Evolutionary conservation across 805 yeast species (phyloP).

Genomic region (Candida nanaspora): DNA sequence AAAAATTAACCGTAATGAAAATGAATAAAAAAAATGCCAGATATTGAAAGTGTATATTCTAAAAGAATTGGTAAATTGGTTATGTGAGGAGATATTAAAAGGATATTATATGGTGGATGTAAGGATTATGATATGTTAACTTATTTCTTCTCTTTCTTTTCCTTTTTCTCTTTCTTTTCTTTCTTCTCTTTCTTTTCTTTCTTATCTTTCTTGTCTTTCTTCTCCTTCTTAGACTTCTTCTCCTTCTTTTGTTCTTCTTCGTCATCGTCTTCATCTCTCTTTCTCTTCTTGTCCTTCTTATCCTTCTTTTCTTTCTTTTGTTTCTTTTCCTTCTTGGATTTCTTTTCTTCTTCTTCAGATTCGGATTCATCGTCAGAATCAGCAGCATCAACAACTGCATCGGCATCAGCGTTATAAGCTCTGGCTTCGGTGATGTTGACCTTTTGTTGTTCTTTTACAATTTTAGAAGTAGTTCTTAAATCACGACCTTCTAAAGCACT

Average conservation of each 20-base stretch:
- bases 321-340: slow-evolving; percentile 18
- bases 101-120: neutral
- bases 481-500: slow-evolving; percentile 97
- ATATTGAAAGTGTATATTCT: neutral
- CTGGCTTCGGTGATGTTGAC: slow-evolving; percentile 77
- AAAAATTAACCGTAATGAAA: neutral
- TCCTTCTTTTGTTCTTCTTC: slow-evolving; percentile 14
- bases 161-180: slow-evolving; percentile 16
- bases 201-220: slow-evolving; percentile 25
- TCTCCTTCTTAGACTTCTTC: slow-evolving; percentile 23
- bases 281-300: slow-evolving; percentile 16
- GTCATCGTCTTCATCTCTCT: slow-evolving; percentile 13
- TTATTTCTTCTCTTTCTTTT: slow-evolving; percentile 14
- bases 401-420: slow-evolving; percentile 95
- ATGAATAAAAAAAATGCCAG: neutral
- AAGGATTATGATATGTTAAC: slow-evolving; percentile 1
- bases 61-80: neutral
- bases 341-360: slow-evolving; percentile 23
- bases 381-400: slow-evolving; percentile 37
- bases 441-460: slow-evolving; percentile 77
- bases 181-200: slow-evolving; percentile 21
- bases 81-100: neutral
- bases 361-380: slow-evolving; percentile 24
- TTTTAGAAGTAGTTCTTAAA: slow-evolving; percentile 79
- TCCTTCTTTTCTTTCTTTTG: slow-evolving; percentile 16